These are phyloP conservation scores for Globisporangium echinulatum DNA, from an alignment of 352 stramenopile species.

Conservation along the genomic window DNA sequence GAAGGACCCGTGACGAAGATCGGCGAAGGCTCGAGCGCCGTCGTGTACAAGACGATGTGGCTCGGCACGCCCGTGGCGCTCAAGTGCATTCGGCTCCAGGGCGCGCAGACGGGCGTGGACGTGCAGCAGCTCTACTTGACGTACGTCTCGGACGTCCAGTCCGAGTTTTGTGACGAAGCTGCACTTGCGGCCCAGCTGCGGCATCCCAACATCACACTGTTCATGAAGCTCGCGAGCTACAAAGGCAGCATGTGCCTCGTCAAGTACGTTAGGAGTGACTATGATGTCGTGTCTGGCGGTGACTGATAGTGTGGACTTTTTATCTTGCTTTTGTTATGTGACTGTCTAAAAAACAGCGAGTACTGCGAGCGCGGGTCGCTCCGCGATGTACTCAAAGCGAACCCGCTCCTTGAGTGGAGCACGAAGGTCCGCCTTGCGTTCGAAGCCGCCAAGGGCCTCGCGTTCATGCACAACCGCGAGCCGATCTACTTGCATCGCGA, in stretches of 20 bases:
- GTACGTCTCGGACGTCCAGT: constrained; percentile 48
- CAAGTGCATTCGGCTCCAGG: constrained; percentile 57
- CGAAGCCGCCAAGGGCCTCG: constrained; percentile 60
- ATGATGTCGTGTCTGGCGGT: constrained; percentile 1
- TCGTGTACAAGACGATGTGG: constrained; percentile 66
- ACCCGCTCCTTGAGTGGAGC: constrained; percentile 58
- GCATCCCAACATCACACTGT: constrained; percentile 72
- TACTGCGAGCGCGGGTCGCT: constrained; percentile 61
- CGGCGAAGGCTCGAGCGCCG: constrained; percentile 51
- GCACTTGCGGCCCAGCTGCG: constrained; percentile 51
- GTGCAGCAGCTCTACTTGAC: constrained; percentile 57
- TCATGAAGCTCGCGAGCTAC: constrained; percentile 65
- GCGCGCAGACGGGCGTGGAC: constrained; percentile 26
- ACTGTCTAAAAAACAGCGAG: constrained; percentile 23
- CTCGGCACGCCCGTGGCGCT: constrained; percentile 72
- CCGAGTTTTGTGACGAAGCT: constrained; percentile 63
- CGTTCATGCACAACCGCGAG: constrained; percentile 73
- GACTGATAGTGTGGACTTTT: not conserved
- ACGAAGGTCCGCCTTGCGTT: constrained; percentile 65
- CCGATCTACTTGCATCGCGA: constrained; percentile 72
- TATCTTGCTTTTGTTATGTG: constrained; percentile 7
- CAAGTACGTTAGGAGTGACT: constrained; percentile 35
- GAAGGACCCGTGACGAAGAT: constrained; percentile 60
- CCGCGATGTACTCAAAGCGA: constrained; percentile 50
- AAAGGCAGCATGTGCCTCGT: constrained; percentile 61